These are phyloP conservation scores for Tetrapisispora namnaoensis DNA, from an alignment of 805 yeast species.

Conservation along the genomic window DNA sequence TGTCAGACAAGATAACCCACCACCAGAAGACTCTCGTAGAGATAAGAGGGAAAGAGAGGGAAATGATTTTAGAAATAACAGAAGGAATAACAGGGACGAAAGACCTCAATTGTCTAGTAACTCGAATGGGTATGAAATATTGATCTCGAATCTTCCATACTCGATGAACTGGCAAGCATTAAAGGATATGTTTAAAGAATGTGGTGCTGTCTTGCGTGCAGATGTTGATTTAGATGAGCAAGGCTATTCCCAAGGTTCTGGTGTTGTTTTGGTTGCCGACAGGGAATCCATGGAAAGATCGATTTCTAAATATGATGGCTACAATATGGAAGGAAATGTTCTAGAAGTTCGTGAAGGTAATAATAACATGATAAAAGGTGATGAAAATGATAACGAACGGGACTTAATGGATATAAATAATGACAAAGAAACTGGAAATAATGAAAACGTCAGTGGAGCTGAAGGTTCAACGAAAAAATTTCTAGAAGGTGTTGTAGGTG, in stretches of 20 bases:
- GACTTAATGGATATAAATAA: constrained; percentile 4
- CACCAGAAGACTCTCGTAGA: constrained; percentile 37
- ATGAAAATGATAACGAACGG: constrained; percentile 2
- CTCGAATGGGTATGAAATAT: constrained; percentile 40
- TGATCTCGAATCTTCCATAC: constrained; percentile 76
- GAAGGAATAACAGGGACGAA: not conserved
- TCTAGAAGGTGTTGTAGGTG: constrained; percentile 54
- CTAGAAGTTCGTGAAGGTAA: constrained; percentile 14
- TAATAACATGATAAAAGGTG: constrained; percentile 5
- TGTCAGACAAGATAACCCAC: constrained; percentile 87
- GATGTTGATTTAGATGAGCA: constrained; percentile 55
- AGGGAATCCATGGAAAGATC: constrained; percentile 62
- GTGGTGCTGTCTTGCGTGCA: constrained; percentile 73
- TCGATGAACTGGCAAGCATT: constrained; percentile 75
- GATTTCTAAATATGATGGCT: constrained; percentile 60
- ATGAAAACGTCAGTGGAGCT: not conserved
- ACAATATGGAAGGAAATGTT: constrained; percentile 31
- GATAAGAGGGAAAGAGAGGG: constrained; percentile 5
- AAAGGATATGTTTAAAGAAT: constrained; percentile 71
- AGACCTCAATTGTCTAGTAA: not conserved
- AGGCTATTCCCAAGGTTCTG: constrained; percentile 72
- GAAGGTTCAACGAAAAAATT: constrained; percentile 28
- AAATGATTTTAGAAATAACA: not conserved
- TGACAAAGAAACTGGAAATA: not conserved
- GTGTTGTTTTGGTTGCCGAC: constrained; percentile 65